Base-by-base conservation (phyloP, 495 filamentous ascomycete genomes). In the Aspergillus olivimuriae region DNA sequence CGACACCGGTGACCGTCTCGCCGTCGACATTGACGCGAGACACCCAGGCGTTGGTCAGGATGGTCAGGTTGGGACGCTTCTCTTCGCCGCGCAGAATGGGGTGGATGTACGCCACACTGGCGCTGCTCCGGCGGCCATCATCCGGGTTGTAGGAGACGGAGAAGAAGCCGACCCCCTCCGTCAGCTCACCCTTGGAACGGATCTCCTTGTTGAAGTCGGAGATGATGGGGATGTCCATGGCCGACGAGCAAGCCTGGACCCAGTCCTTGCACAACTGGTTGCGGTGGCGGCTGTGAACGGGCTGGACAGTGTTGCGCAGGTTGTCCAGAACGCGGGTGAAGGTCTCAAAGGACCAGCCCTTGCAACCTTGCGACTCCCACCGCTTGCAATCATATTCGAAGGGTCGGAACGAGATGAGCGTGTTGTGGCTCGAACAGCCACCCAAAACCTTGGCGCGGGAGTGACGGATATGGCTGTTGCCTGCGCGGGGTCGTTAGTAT, bases 401-500 rank as follows among this genome's bases (percentile, higher is more conserved):
- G 3, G 86, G 84, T 16, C 86, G 77, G 71, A 89, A 90, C 4
- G 83, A 87, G 56, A 92, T 89, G 41, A 90, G 71, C 20, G 87
- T 90, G 57, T 92, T 92, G 72, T 92, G 87, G 35, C 81, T 85
- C 17, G 84, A 88, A 72, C 87, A 92, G 43, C 87, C 87, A 50
- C 87, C 87, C 19, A 92, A 75, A 10, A 90, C 84, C 69, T 89
- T 89, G 22, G 87, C 86, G 44, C 87, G 78, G 12, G 87, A 87
- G 63, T 90, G 86, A 40, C 85, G 78, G 63, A 92, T 89, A 69
- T 83, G 73, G 37, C 84, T 88, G 64, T 89, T 89, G 54, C 84
- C 85, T 82, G n/a, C n/a, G n/a, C n/a, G n/a, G n/a, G n/a, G n/a
- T n/a, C n/a, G n/a, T n/a, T n/a, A n/a, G n/a, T n/a, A n/a, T n/a